Evolutionary conservation across 1,139 yeast genomes (phyloP), one percentile per base, ranked within the genome.

Genomic region (Lodderomyces parapsilosis): DNA sequence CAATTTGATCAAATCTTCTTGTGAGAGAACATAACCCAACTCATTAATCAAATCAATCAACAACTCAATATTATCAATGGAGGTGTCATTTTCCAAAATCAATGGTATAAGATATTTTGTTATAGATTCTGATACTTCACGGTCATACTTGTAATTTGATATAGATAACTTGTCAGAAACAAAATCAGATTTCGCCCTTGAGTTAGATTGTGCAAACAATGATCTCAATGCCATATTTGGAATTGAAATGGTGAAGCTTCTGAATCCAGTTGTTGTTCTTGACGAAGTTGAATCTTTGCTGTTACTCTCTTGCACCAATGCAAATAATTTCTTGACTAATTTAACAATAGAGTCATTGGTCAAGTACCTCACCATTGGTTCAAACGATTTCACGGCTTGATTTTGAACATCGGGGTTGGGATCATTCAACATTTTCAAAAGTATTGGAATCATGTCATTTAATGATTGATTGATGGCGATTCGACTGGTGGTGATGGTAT

Each of bases 381-480:
- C 73, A 52, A 83, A 73, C 66, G 83, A 59, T 70, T 81, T 65
- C 34, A 86, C 79, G 0, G 95, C 87, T 58, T 85, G 89, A 53
- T 80, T 82, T 56, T 87, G 89, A 1, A 89, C 94, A 53, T 88
- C 95, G 6, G 89, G 71, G 49, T 83, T 81, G 39, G 74, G 71
- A 56, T 89, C 96, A 15, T 74, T 69, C 19, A 88, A 64, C 33
- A 82, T 69, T 11, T 70, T 67, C 37, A 83, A 66, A 20, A 86
- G 62, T 4, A 76, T 72, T 6, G 74, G 71, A 14, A 77, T 64
- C 50, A 84, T 76, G 13, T 59, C 59, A 41, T 69, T 71, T 22
- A 71, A 57, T 13, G 54, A 46, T 20, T 54, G 51, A 36, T 54
- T 52, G 23, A 54, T 47, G 23, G 57, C 52, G 31, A 59, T 49